Evolutionary conservation across 208 protist species (phyloP), one percentile per base, ranked within the genome.

Genomic region (Endotrypanum monterogeii): DNA sequence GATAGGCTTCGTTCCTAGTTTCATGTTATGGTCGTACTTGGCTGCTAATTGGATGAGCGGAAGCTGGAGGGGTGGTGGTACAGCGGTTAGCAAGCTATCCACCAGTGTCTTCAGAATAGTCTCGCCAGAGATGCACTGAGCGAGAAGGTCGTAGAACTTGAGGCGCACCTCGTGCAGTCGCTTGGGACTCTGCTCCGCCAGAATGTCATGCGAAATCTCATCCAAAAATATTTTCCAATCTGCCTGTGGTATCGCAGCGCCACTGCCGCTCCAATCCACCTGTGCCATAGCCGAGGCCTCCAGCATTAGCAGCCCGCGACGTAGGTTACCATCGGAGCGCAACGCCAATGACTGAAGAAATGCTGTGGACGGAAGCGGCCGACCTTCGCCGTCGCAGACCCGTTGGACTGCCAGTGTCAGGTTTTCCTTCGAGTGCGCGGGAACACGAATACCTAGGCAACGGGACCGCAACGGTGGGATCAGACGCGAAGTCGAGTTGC

Each of bases 61-160:
- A 28, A 65, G 67, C 60, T 98, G 92, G 18, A 98, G 71, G 6
- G 67, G 18, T 8, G 80, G 75, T 46, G 97, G 84, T 46, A 99
- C 73, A 18, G 84, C 78, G 23, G 79, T 73, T 3, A 99, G 72
- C 18, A 99, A 77, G 39, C 87, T 78, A 12, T 94, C 81, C 9
- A 93, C 67, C n/a, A 99, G 75, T 41, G 78, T 87, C 44, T 88
- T 89, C 44, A 99, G 78, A 58, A 99, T 99, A 3, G 96, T 80
- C 35, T 98, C 96, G 1, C 98, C 86, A 1, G 99, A 99, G 28
- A 99, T 99, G 85, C 99, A 99, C 82, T 99, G 98, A 14, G 84
- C 90, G 3, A 99, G 89, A 7, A 99, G 80, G 79, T 99, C 98
- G 80, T 99, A 99, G 39, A 99, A 93, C 79, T 99, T 98, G 41